phyloP scores from a whole-genome alignment of 768 basidiomycete species.

The Thelephora aurantiotincta region DNA sequence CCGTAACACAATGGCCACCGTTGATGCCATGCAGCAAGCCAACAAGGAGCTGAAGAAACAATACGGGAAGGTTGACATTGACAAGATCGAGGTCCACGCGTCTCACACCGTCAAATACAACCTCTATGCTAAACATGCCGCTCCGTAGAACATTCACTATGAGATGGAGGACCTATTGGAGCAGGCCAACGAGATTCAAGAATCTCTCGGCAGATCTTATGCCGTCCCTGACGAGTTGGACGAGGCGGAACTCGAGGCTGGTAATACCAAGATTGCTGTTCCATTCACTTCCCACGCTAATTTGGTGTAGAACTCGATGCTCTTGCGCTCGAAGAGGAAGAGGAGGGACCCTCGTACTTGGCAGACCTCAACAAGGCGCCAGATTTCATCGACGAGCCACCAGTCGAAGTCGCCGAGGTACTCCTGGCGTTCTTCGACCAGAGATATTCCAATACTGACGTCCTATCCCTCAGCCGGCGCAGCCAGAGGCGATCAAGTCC shows the following conservation, averaged over 20 bases:
- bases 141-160: conserved; percentile 72
- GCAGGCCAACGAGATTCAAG: conserved; percentile 96
- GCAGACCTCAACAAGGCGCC: conserved; percentile 76
- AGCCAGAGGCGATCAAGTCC: conserved; percentile 6
- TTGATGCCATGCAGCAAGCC: conserved; percentile 90
- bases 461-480: background rate
- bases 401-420: conserved; percentile 55
- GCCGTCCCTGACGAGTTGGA: conserved; percentile 96
- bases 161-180: conserved; percentile 98
- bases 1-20: conserved; percentile 96
- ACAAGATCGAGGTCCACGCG: conserved; percentile 84
- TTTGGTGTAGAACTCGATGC: conserved; percentile 73
- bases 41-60: conserved; percentile 96
- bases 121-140: background rate
- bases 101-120: background rate
- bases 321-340: conserved; percentile 81
- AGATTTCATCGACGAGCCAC: conserved; percentile 85
- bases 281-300: background rate
- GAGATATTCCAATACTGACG: background rate
- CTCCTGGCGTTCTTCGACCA: conserved; percentile 2
- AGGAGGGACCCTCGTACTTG: conserved; percentile 83
- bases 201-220: conserved; percentile 84
- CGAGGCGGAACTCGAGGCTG: conserved; percentile 94
- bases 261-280: conserved; percentile 25
- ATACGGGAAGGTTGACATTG: conserved; percentile 93